These are phyloP conservation scores for Dictyostelium citrinum DNA, from an alignment of 78 protist genomes.

Conservation along the genomic window DNA sequence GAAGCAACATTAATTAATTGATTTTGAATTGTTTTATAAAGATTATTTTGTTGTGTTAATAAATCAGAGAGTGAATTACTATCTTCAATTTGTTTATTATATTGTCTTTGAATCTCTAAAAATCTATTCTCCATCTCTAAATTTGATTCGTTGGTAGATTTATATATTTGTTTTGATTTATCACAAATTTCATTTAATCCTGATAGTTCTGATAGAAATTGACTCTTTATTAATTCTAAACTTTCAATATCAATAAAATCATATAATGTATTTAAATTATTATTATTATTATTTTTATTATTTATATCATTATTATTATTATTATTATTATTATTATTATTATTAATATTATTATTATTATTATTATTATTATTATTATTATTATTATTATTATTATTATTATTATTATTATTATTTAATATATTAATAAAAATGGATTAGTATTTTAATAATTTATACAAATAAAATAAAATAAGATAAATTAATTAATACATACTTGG, in stretches of 20 bases:
- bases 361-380: no score
- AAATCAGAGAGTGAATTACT: neutral
- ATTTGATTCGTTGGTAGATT: neutral
- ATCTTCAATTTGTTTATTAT: neutral
- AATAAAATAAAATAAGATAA: neutral
- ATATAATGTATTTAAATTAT: neutral
- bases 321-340: neutral
- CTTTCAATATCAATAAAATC: slow-evolving; percentile 14
- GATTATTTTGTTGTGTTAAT: neutral
- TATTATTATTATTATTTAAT: no score
- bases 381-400: neutral
- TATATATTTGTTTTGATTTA: neutral
- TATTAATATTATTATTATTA: neutral
- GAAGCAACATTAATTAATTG: neutral
- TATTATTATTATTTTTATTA: neutral
- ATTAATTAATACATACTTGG: slow-evolving; percentile 2
- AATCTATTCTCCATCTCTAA: neutral
- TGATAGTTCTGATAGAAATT: neutral
- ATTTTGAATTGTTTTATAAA: neutral
- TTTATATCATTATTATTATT: neutral
- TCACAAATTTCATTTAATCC: neutral
- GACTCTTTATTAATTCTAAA: neutral
- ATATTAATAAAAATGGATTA: no score
- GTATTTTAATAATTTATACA: neutral
- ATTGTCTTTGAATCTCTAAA: neutral